phyloP scores from a whole-genome alignment of 225 moss, liverwort and hornwort genomes.

The Straminergon stramineum region DNA sequence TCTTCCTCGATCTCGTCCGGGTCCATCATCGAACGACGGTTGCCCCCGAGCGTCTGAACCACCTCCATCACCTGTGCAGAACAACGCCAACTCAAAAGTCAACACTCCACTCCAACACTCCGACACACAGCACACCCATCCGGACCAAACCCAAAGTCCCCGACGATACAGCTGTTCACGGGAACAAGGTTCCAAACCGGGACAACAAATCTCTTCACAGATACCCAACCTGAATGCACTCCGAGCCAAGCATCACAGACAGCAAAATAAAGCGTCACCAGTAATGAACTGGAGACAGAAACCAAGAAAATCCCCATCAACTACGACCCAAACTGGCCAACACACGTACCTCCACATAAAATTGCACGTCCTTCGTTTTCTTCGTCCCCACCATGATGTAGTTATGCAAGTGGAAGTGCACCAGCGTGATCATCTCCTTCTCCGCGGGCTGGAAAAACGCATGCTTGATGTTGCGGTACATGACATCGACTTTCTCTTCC shows the following conservation, averaged over 20 bases:
- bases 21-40: slow-evolving; percentile 90
- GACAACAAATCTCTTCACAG: too few species aligned
- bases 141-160: too few species aligned
- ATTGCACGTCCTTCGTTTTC: slow-evolving; percentile 98
- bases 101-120: background rate
- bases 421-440: slow-evolving; percentile 98
- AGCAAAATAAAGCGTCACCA: background rate
- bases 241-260: background rate
- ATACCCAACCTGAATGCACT: background rate
- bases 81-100: background rate
- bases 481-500: slow-evolving; percentile 90
- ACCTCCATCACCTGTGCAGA: slow-evolving; percentile 74
- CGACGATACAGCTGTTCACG: too few species aligned
- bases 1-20: slow-evolving; percentile 99
- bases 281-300: background rate
- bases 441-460: slow-evolving; percentile 99
- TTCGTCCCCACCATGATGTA: slow-evolving; percentile 99
- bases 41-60: slow-evolving; percentile 90
- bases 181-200: background rate
- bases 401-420: slow-evolving; percentile 94
- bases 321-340: too few species aligned
- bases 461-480: slow-evolving; percentile 98
- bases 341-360: slow-evolving; percentile 66
- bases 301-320: background rate
- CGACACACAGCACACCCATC: background rate